These are phyloP conservation scores for Colletotrichum tropicicola DNA, from an alignment of 2,329 filamentous ascomycete species.

Conservation along the genomic window DNA sequence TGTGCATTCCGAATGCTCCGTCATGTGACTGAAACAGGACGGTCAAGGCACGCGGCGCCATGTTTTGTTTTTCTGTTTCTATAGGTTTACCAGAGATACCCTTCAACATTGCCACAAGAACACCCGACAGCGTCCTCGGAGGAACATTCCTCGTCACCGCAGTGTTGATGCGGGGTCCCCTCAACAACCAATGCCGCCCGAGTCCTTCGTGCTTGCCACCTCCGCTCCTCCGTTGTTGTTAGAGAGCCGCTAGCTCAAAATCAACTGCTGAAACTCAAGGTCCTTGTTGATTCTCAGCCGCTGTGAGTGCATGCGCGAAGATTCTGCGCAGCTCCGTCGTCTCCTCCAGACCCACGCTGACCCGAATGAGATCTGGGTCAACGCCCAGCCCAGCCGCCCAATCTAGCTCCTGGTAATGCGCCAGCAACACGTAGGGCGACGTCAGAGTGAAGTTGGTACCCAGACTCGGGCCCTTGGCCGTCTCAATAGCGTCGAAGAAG, in stretches of 20 bases:
- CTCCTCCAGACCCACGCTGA: slow-evolving; percentile 92
- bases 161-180: background rate
- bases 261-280: background rate
- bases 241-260: too few relatives aligned
- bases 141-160: background rate
- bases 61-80: background rate
- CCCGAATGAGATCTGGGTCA: slow-evolving; percentile 79
- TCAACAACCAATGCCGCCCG: too few relatives aligned
- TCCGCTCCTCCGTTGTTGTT: too few relatives aligned
- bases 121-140: background rate
- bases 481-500: slow-evolving; percentile 88
- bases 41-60: too few relatives aligned
- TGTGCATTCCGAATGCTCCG: slow-evolving; percentile 63
- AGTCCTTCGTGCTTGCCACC: too few relatives aligned
- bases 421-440: slow-evolving; percentile 89
- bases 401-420: slow-evolving; percentile 91
- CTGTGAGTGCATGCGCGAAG: slow-evolving; percentile 76
- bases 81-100: slow-evolving; percentile 25
- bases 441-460: slow-evolving; percentile 97
- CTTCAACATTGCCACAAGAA: background rate
- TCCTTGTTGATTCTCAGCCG: slow-evolving; percentile 47
- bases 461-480: slow-evolving; percentile 91
- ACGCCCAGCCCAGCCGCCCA: slow-evolving; percentile 89
- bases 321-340: slow-evolving; percentile 68
- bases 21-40: slow-evolving; percentile 60